Base-by-base conservation (phyloP, 345 rosid species). In the Pugionium dolabratum region DNA sequence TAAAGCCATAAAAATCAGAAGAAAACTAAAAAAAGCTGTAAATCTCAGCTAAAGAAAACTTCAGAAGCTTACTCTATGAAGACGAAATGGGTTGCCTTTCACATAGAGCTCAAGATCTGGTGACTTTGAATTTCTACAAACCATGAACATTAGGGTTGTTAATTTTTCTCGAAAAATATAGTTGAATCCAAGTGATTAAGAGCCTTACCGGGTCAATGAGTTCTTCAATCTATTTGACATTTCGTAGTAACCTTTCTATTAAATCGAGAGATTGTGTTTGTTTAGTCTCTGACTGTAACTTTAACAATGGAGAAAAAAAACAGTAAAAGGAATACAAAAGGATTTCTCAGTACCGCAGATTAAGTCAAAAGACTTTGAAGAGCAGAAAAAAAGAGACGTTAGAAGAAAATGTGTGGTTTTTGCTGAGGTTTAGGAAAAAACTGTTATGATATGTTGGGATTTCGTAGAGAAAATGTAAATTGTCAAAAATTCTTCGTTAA, bases 21-120 rank as follows among this genome's bases (percentile, higher is more conserved):
- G 30, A 51, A 41, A 59, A 3, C 8, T 0, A 4, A 45, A 30
- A n/a, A 70, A 54, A 9, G 6, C 5, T 4, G 46, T 2, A 40
- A 55, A 31, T 2, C 31, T 40, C 0, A 3, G 10, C 1, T 33
- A 39, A 36, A 49, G 10, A 6, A n/a, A 28, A 35, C 32, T 18
- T 7, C 34, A 57, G 3, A 28, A 52, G 25, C 86, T 82, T 52
- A 91, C 94, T 63, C 25, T 78, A 75, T 79, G 75, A 4, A 79
- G 62, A 48, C 60, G 9, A 69, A 85, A 80, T 37, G 84, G 82
- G 68, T 62, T 29, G 3, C 77, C 85, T 8, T 62, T 64, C 26
- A 81, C 70, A 54, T 59, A 54, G 52, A 82, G 74, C 18, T 73
- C 64, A 61, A 76, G 66, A 61, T 82, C 81, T 31, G 84, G 37